phyloP scores from a whole-genome alignment of 148 eudicot species.

The Rhododendron henanense region DNA sequence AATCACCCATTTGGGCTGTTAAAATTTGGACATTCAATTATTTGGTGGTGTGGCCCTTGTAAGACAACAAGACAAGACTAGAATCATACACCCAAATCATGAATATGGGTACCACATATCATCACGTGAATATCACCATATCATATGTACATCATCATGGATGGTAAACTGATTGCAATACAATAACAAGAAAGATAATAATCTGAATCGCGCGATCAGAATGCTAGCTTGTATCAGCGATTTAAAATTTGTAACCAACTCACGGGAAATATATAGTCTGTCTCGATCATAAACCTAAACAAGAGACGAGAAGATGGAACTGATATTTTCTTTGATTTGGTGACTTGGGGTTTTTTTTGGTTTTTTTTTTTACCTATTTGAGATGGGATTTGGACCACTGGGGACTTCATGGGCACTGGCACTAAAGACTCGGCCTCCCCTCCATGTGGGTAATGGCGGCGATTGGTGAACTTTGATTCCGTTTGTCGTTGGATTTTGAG shows the following conservation, averaged over 20 bases:
- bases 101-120: not conserved
- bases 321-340: not conserved
- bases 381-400: constrained; percentile 38
- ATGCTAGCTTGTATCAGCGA: not conserved
- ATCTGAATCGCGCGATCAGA: not conserved
- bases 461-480: not conserved
- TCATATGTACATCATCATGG: not conserved
- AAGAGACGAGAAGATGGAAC: not conserved
- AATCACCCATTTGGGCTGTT: constrained; percentile 1
- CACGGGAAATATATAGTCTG: not conserved
- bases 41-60: constrained; percentile 3
- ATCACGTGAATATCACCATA: not conserved
- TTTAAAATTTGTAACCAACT: not conserved
- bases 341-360: not conserved
- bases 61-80: not conserved
- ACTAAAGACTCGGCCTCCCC: not conserved
- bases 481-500: not conserved
- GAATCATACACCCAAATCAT: not conserved
- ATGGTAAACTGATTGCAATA: not conserved
- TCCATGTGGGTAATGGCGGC: not conserved
- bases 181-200: not conserved
- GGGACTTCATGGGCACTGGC: constrained; percentile 37
- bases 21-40: not conserved
- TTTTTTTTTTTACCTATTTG: constrained; percentile 25
- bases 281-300: not conserved